These are phyloP conservation scores for Daldinia eschscholtzii DNA, from an alignment of 2,329 filamentous ascomycete genomes.

Conservation along the genomic window DNA sequence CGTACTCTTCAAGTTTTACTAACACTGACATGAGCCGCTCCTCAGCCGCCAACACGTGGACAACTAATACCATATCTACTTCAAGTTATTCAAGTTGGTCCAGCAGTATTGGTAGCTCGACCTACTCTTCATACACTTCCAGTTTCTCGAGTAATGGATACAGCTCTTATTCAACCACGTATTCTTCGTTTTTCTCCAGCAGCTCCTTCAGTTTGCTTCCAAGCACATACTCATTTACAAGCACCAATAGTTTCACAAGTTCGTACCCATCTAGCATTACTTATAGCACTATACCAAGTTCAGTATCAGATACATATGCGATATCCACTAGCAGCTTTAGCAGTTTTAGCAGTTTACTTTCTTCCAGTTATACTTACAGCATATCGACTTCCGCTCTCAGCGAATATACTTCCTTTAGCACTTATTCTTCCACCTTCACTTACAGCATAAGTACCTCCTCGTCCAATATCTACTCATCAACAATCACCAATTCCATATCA, in stretches of 20 bases:
- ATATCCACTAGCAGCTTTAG: slow-evolving; percentile 11
- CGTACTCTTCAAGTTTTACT: slow-evolving; percentile 43
- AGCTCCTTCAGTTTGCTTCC: slow-evolving; percentile 2
- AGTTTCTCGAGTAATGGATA: not conserved
- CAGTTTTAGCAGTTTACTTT: slow-evolving; percentile 8
- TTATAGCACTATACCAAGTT: slow-evolving; percentile 8
- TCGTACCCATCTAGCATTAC: slow-evolving; percentile 6
- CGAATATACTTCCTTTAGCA: slow-evolving; percentile 14
- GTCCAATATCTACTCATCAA: slow-evolving; percentile 2
- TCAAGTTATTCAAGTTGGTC: slow-evolving; percentile 14
- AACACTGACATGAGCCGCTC: slow-evolving; percentile 43
- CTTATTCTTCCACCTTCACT: slow-evolving; percentile 10
- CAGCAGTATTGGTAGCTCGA: not conserved
- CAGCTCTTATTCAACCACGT: slow-evolving; percentile 3
- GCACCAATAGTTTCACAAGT: slow-evolving; percentile 7
- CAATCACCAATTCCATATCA: not conserved
- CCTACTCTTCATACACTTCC: slow-evolving; percentile 7
- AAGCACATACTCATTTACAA: slow-evolving; percentile 6
- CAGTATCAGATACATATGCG: slow-evolving; percentile 13
- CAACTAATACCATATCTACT: slow-evolving; percentile 22
- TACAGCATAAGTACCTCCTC: slow-evolving; percentile 4
- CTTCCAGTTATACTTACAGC: slow-evolving; percentile 12
- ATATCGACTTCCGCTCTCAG: slow-evolving; percentile 3
- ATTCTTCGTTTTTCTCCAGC: slow-evolving; percentile 4
- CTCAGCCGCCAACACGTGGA: slow-evolving; percentile 33